Conservation (phyloP, 495 filamentous ascomycete genomes). For the Hypoxylon fragiforme region DNA sequence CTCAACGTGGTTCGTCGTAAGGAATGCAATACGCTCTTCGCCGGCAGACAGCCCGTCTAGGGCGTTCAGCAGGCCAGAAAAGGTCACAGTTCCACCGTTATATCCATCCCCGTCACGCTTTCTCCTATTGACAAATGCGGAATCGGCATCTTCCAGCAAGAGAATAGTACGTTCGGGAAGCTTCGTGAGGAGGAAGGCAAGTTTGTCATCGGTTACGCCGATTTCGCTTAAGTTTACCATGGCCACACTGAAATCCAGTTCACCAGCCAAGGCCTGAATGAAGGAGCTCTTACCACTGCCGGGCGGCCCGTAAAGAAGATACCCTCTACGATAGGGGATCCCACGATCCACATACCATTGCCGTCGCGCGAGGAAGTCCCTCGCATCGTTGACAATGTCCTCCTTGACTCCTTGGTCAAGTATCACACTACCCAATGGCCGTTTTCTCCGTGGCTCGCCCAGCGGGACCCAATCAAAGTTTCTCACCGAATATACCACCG, state of each 20-base stretch:
- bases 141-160: conserved; percentile 92
- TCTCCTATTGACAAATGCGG: conserved; percentile 81
- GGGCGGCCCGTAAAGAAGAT: conserved; percentile 90
- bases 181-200: conserved; percentile 86
- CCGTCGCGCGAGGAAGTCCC: conserved; percentile 75
- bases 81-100: conserved; percentile 86
- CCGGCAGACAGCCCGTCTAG: conserved; percentile 94
- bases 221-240: conserved; percentile 92
- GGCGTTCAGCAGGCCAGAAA: conserved; percentile 91
- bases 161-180: conserved; percentile 84
- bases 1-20: conserved; percentile 94
- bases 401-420: conserved; percentile 86
- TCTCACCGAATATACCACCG: conserved; percentile 82
- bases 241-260: conserved; percentile 91
- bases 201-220: conserved; percentile 88
- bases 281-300: conserved; percentile 96
- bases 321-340: conserved; percentile 92
- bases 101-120: conserved; percentile 84
- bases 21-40: conserved; percentile 88
- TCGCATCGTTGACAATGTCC: conserved; percentile 78
- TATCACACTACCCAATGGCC: conserved; percentile 85
- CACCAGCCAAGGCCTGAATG: conserved; percentile 90
- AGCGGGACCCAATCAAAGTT: conserved; percentile 83
- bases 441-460: conserved; percentile 83
- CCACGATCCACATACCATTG: conserved; percentile 94